These are phyloP conservation scores for Alternaria novae-zelandiae DNA, from an alignment of 2,329 filamentous ascomycete species.

Conservation along the genomic window DNA sequence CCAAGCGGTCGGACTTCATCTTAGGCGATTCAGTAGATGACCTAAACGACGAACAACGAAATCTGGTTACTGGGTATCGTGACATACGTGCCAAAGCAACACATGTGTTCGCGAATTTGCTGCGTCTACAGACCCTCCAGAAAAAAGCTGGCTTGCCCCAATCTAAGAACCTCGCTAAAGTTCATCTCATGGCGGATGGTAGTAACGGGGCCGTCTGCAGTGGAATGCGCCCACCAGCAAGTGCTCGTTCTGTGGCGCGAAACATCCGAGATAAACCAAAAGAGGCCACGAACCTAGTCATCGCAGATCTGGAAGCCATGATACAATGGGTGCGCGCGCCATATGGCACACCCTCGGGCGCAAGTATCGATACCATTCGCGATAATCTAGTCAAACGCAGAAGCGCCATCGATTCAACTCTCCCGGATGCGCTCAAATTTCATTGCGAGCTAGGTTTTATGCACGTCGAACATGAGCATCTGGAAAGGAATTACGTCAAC, in stretches of 20 bases:
- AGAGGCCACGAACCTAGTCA: constrained; percentile 27
- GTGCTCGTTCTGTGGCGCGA: constrained; percentile 32
- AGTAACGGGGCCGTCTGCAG: background rate
- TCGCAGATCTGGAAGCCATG: constrained; percentile 34
- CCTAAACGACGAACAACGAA: constrained; percentile 28
- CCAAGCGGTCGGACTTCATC: background rate
- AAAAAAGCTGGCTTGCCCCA: constrained; percentile 28
- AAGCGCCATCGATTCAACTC: constrained; percentile 25
- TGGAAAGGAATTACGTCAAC: constrained; percentile 45
- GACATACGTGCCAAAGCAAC: constrained; percentile 32
- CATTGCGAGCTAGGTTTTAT: constrained; percentile 41
- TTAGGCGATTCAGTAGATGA: constrained; percentile 16
- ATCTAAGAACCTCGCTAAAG: constrained; percentile 24
- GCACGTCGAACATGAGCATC: constrained; percentile 46
- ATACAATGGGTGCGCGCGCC: constrained; percentile 30
- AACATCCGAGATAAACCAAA: constrained; percentile 26
- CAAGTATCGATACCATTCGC: constrained; percentile 29
- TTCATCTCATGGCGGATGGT: constrained; percentile 29
- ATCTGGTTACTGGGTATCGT: constrained; percentile 33
- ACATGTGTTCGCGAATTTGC: constrained; percentile 28
- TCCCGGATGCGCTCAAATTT: constrained; percentile 34
- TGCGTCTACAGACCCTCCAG: constrained; percentile 35
- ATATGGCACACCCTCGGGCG: constrained; percentile 15
- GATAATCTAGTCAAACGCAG: constrained; percentile 38
- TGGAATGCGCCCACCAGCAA: constrained; percentile 16